phyloP scores from a whole-genome alignment of 768 basidiomycete species.

The Mycena epipterygia region DNA sequence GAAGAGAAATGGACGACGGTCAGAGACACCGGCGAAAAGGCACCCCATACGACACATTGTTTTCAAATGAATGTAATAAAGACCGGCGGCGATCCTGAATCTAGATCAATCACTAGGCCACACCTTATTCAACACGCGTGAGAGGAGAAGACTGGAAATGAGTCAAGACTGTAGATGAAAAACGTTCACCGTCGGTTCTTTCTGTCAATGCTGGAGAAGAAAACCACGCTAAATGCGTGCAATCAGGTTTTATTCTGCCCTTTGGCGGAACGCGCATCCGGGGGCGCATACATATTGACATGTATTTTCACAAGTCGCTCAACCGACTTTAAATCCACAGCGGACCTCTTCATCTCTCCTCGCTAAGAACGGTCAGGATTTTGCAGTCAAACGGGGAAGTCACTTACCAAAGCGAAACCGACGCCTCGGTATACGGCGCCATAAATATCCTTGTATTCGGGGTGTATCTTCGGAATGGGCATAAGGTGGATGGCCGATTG shows the following conservation, averaged over 20 bases:
- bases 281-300: conserved; percentile 59
- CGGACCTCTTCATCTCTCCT: conserved; percentile 53
- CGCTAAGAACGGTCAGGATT: conserved; percentile 49
- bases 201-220: background rate
- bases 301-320: conserved; percentile 58
- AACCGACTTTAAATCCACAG: conserved; percentile 52
- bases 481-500: conserved; percentile 57
- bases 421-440: conserved; percentile 62
- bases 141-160: no score
- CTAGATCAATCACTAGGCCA: no score
- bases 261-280: conserved; percentile 18
- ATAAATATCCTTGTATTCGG: conserved; percentile 67
- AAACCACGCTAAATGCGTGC: background rate
- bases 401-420: conserved; percentile 63
- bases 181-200: no score
- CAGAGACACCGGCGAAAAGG: no score
- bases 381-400: background rate
- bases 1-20: no score
- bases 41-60: no score
- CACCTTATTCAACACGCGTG: no score
- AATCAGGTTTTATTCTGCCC: conserved; percentile 19
- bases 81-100: no score
- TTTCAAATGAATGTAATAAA: no score
- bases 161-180: no score
- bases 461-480: conserved; percentile 57